Evolutionary conservation across 2,329 filamentous ascomycete genomes (phyloP).

Genomic region (Pseudogymnoascus sp.): DNA sequence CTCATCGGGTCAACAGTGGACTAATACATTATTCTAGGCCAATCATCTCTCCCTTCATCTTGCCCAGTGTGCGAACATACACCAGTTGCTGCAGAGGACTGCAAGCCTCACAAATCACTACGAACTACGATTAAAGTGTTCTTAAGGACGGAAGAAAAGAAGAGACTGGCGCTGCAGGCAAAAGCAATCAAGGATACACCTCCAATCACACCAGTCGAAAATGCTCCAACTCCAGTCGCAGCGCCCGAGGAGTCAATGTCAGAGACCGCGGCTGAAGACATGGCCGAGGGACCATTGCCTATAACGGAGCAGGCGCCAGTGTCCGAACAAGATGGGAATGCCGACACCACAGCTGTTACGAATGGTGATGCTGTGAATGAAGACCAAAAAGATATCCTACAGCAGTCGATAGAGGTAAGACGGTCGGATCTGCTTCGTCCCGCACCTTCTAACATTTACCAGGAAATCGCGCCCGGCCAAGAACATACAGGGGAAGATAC

Average conservation of each 20-base stretch:
- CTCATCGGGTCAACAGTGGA: neutral
- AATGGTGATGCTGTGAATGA: conserved; percentile 14
- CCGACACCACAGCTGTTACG: conserved; percentile 13
- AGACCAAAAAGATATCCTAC: conserved; percentile 30
- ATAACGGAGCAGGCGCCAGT: conserved; percentile 12
- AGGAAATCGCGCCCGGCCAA: conserved; percentile 29
- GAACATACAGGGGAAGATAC: conserved; percentile 17
- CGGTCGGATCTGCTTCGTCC: neutral
- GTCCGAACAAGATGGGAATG: conserved; percentile 10
- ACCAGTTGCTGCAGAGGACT: conserved; percentile 76
- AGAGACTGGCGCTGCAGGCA: conserved; percentile 57
- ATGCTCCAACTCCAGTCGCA: conserved; percentile 12
- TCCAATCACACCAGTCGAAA: conserved; percentile 26
- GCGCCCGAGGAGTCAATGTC: conserved; percentile 11
- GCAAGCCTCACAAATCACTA: conserved; percentile 82
- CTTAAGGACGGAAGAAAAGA: conserved; percentile 83
- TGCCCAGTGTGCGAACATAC: conserved; percentile 92
- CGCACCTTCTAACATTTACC: conserved; percentile 16
- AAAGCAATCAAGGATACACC: conserved; percentile 33
- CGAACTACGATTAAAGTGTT: conserved; percentile 89
- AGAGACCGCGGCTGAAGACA: conserved; percentile 11
- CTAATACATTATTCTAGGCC: conserved; percentile 44
- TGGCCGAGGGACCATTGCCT: conserved; percentile 11
- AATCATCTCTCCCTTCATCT: conserved; percentile 63
- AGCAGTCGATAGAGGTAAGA: conserved; percentile 32